phyloP scores from a whole-genome alignment of 1,284 basidiomycete genomes.

The Trichosporon coremiiforme region DNA sequence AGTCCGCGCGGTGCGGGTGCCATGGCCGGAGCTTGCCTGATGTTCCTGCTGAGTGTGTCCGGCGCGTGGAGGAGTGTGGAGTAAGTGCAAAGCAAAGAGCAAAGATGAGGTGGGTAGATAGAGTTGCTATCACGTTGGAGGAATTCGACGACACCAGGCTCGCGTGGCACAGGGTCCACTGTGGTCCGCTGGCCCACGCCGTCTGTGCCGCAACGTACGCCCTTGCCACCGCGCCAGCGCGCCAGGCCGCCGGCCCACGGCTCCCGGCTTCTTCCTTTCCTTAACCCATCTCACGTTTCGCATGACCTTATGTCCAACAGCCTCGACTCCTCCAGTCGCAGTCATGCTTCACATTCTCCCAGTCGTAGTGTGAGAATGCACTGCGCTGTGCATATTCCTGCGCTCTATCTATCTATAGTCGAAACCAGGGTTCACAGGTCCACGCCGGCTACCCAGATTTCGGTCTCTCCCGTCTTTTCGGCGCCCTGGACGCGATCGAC shows the following conservation, averaged over 20 bases:
- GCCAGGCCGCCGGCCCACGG: too few relatives aligned
- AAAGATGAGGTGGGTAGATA: not conserved
- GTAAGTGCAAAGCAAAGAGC: not conserved
- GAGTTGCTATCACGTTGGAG: slow-evolving; percentile 5
- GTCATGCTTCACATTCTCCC: not conserved
- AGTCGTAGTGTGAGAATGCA: not conserved
- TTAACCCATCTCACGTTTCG: not conserved
- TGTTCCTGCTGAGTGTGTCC: slow-evolving; percentile 3
- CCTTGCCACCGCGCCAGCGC: not conserved
- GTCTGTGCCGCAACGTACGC: not conserved
- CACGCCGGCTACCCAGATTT: slow-evolving; percentile 66
- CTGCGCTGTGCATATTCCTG: too few relatives aligned
- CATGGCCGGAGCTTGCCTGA: slow-evolving; percentile 11
- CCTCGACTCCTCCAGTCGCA: not conserved
- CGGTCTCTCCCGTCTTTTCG: slow-evolving; percentile 60
- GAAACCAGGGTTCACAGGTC: not conserved
- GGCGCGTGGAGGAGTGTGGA: not conserved
- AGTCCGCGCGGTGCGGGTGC: slow-evolving; percentile 16
- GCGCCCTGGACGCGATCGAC: slow-evolving; percentile 65
- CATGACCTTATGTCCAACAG: not conserved
- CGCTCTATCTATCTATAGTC: too few relatives aligned
- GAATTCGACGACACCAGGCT: not conserved
- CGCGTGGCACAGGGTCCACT: slow-evolving; percentile 11
- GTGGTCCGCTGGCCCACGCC: not conserved
- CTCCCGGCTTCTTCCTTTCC: not conserved